Evolutionary conservation across 2,329 filamentous ascomycete species (phyloP).

Genomic region (Fusarium camptoceras): DNA sequence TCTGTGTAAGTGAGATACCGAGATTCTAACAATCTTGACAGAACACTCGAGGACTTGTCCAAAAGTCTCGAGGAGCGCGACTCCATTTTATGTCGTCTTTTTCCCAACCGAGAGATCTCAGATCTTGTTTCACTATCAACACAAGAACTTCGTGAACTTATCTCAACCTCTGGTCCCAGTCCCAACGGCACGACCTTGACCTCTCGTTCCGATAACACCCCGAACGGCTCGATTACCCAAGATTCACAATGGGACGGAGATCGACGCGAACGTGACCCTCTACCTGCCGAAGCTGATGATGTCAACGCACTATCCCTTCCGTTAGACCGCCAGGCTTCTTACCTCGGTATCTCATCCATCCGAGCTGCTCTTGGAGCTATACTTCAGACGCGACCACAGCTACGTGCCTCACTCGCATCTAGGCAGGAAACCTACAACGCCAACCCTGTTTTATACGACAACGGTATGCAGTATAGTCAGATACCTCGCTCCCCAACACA

Average conservation of each 20-base stretch:
- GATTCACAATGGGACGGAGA: conserved; percentile 7
- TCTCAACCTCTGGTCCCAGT: not conserved
- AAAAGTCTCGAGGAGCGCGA: conserved; percentile 9
- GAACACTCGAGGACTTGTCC: conserved; percentile 1
- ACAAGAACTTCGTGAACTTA: conserved; percentile 3
- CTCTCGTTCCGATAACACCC: not conserved
- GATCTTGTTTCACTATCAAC: not conserved
- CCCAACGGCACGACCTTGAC: not conserved
- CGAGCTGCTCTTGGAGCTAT: conserved; percentile 12
- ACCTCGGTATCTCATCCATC: conserved; percentile 14
- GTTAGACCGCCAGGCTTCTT: conserved; percentile 6
- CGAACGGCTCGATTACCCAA: not conserved
- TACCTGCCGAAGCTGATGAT: conserved; percentile 12
- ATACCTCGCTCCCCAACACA: not conserved
- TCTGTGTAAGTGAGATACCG: not conserved
- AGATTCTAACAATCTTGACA: not conserved
- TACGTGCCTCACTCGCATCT: conserved; percentile 7
- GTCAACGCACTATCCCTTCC: conserved; percentile 12
- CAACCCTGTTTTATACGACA: not conserved
- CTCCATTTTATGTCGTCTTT: not conserved
- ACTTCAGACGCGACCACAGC: conserved; percentile 5
- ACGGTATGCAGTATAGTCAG: not conserved
- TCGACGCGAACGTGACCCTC: conserved; percentile 1
- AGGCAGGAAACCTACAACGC: not conserved
- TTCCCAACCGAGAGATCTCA: not conserved